Conservation (phyloP, 140 eudicot species). For the Oenanthe javanica region DNA sequence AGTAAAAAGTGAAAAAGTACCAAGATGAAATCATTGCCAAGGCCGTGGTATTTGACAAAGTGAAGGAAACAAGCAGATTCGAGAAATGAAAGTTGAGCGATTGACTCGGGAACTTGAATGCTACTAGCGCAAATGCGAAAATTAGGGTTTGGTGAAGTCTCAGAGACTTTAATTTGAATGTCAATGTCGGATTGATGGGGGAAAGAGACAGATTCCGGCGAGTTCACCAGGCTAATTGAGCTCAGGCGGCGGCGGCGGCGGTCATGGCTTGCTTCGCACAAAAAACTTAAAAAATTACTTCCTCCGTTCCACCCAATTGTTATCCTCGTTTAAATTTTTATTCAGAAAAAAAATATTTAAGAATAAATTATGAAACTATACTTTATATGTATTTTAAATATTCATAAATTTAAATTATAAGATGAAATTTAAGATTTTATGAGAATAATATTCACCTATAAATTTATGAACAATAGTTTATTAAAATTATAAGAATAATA, state of each 20-base stretch:
- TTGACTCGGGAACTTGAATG: conserved; percentile 23
- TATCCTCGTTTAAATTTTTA: too few relatives aligned
- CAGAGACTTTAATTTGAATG: conserved; percentile 20
- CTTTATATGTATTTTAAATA: too few relatives aligned
- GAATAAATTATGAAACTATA: too few relatives aligned
- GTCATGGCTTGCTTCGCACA: background rate
- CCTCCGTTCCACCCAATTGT: too few relatives aligned
- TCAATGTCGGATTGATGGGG: conserved; percentile 8
- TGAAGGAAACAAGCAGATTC: conserved; percentile 55
- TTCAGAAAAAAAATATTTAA: too few relatives aligned
- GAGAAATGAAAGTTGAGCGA: conserved; percentile 36
- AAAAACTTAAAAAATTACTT: too few relatives aligned
- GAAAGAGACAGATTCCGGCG: conserved; percentile 24
- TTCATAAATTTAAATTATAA: too few relatives aligned
- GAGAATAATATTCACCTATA: too few relatives aligned
- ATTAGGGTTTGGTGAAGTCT: conserved; percentile 28
- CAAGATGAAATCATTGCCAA: conserved; percentile 92
- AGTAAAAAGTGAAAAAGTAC: conserved; percentile 21
- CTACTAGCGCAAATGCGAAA: conserved; percentile 23
- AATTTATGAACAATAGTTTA: too few relatives aligned
- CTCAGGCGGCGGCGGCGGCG: conserved; percentile 52
- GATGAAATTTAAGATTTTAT: too few relatives aligned
- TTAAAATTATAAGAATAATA: too few relatives aligned
- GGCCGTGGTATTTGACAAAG: conserved; percentile 96
- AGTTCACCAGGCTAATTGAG: conserved; percentile 12